These are phyloP conservation scores for Rugonectria rugulosa DNA, from an alignment of 2,329 filamentous ascomycete species.

Conservation along the genomic window DNA sequence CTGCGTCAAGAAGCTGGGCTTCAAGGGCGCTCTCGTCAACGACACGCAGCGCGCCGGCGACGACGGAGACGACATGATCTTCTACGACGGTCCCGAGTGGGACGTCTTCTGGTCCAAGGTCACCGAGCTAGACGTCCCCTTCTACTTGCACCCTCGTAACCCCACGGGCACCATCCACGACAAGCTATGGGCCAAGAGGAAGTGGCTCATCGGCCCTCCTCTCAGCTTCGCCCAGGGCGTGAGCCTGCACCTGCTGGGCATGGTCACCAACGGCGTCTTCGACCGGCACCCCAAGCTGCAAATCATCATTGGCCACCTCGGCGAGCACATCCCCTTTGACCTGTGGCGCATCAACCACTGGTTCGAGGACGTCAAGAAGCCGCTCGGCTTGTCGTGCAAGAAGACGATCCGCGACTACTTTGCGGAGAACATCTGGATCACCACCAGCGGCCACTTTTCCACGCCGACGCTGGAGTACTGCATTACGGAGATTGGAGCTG, in stretches of 20 bases:
- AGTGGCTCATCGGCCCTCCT: constrained; percentile 67
- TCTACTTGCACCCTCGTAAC: constrained; percentile 69
- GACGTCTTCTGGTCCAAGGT: constrained; percentile 68
- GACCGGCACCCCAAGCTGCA: constrained; percentile 55
- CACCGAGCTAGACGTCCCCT: constrained; percentile 66
- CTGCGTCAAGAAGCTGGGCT: constrained; percentile 65
- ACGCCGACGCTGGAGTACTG: constrained; percentile 60
- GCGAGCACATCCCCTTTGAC: constrained; percentile 58
- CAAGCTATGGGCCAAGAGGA: constrained; percentile 64
- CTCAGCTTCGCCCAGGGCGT: constrained; percentile 67
- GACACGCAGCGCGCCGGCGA: constrained; percentile 66
- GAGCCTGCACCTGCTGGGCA: constrained; percentile 62
- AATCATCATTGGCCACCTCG: constrained; percentile 56
- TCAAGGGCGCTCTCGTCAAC: constrained; percentile 69
- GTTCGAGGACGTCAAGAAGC: constrained; percentile 64
- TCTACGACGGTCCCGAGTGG: constrained; percentile 69
- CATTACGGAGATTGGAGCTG: constrained; percentile 56
- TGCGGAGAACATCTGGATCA: constrained; percentile 62
- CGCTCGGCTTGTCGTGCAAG: constrained; percentile 55
- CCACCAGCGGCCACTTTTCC: constrained; percentile 64
- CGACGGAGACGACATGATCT: constrained; percentile 68
- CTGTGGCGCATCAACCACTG: constrained; percentile 61
- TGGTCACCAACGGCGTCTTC: constrained; percentile 60
- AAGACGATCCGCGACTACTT: constrained; percentile 62
- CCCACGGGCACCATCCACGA: constrained; percentile 64